Conservation (phyloP, 805 yeast genomes). For the Barnettozyma salicaria region DNA sequence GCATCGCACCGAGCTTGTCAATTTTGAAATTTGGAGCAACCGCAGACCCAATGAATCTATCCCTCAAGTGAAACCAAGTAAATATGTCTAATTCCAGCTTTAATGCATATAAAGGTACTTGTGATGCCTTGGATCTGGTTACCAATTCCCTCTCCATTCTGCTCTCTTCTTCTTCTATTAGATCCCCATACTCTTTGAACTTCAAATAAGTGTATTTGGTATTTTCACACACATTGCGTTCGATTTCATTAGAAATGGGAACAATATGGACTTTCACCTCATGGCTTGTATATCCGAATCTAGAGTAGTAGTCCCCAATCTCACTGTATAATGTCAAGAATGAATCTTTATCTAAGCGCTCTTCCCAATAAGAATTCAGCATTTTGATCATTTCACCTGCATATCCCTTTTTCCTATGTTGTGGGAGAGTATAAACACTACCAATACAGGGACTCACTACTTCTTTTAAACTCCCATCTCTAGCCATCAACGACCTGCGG, state of each 20-base stretch:
- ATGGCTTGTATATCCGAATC: conserved; percentile 50
- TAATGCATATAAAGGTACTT: conserved; percentile 25
- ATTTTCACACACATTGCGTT: conserved; percentile 1
- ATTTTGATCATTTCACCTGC: conserved; percentile 42
- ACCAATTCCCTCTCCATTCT: conserved; percentile 20
- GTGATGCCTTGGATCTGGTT: conserved; percentile 15
- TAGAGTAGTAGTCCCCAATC: conserved; percentile 59
- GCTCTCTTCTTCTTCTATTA: conserved; percentile 26
- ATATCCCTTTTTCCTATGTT: conserved; percentile 49
- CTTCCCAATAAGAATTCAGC: conserved; percentile 32
- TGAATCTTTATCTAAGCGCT: conserved; percentile 27
- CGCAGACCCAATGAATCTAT: conserved; percentile 30
- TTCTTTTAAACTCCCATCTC: conserved; percentile 25
- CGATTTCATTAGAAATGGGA: conserved; percentile 1
- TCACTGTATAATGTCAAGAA: conserved; percentile 60
- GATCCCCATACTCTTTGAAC: conserved; percentile 28
- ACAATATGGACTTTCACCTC: conserved; percentile 33
- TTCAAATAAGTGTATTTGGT: conserved; percentile 23
- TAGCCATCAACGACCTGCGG: conserved; percentile 30
- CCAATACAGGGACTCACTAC: conserved; percentile 43
- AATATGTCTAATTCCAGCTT: conserved; percentile 34
- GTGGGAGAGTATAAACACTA: conserved; percentile 48
- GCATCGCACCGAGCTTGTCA: conserved; percentile 27
- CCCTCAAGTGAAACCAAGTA: conserved; percentile 40
- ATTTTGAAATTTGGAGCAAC: conserved; percentile 13